phyloP scores from a whole-genome alignment of 305 asterid genomes.

The Fraxinus sp. region DNA sequence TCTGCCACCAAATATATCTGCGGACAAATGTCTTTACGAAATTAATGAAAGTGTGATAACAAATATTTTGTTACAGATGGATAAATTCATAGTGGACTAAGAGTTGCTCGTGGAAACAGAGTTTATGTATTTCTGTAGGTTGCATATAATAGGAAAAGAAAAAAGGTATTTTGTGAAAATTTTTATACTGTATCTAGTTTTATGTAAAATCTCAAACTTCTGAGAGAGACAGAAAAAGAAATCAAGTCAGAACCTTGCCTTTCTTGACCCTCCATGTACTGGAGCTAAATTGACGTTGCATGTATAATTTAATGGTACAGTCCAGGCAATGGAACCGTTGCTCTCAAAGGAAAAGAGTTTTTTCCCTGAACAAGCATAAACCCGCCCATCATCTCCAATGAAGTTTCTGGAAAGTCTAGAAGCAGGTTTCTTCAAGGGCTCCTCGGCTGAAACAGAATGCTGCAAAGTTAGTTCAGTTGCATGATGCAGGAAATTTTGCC shows the following conservation, averaged over 20 bases:
- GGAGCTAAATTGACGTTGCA: constrained; percentile 65
- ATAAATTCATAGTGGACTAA: not conserved
- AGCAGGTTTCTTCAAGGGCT: constrained; percentile 31
- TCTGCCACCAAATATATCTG: constrained; percentile 95
- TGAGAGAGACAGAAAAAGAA: not conserved
- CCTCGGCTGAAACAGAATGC: constrained; percentile 37
- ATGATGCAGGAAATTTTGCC: not conserved
- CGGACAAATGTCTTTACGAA: constrained; percentile 28
- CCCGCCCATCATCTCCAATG: constrained; percentile 69
- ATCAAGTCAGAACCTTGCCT: constrained; percentile 43
- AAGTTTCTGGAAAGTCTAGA: constrained; percentile 51
- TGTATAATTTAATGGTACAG: constrained; percentile 46
- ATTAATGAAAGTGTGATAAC: not conserved
- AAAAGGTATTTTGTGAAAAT: not conserved
- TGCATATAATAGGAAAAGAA: not conserved
- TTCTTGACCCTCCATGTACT: constrained; percentile 66
- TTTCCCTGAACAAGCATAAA: constrained; percentile 62
- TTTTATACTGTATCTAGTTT: not conserved
- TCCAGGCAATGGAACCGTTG: constrained; percentile 81
- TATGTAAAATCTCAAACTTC: not conserved
- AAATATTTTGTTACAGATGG: not conserved
- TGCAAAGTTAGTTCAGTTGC: not conserved
- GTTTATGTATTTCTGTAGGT: not conserved
- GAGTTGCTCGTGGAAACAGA: not conserved
- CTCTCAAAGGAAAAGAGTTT: constrained; percentile 61